These are phyloP conservation scores for Aspergillus ellipticus DNA, from an alignment of 495 filamentous ascomycete species.

Conservation along the genomic window DNA sequence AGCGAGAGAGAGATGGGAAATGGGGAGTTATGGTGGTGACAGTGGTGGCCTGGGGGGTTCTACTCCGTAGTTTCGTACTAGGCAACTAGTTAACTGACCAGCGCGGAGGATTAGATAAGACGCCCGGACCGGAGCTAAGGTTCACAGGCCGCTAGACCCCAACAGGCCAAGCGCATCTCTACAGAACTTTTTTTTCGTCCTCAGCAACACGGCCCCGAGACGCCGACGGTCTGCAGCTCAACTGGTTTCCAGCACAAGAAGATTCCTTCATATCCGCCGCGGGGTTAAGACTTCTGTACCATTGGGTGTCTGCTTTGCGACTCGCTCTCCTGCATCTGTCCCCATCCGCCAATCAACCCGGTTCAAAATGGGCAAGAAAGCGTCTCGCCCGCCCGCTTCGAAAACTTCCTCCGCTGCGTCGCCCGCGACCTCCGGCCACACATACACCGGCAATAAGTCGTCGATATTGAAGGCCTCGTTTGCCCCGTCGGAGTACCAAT, in stretches of 20 bases:
- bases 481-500: constrained; percentile 52
- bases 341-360: constrained; percentile 4
- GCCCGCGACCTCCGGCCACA: constrained; percentile 34
- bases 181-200: constrained; percentile 49
- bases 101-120: constrained; percentile 40
- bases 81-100: background rate
- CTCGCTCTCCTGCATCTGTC: background rate
- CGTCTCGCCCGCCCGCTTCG: constrained; percentile 39
- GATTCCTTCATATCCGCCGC: constrained; percentile 19
- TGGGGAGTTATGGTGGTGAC: background rate
- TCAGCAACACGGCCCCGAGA: constrained; percentile 30
- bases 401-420: constrained; percentile 49
- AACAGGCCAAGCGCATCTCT: constrained; percentile 36
- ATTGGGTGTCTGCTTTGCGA: constrained; percentile 3
- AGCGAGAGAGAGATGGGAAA: too few species aligned
- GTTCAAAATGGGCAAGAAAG: constrained; percentile 50
- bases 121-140: constrained; percentile 9
- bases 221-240: constrained; percentile 31
- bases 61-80: too few species aligned
- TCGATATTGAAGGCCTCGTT: constrained; percentile 52
- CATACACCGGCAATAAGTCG: constrained; percentile 40
- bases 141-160: constrained; percentile 22
- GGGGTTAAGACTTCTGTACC: constrained; percentile 7
- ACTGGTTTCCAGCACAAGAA: constrained; percentile 21
- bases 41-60: too few species aligned